Evolutionary conservation across 805 yeast genomes (phyloP).

Genomic region (Barnettozyma populi): DNA sequence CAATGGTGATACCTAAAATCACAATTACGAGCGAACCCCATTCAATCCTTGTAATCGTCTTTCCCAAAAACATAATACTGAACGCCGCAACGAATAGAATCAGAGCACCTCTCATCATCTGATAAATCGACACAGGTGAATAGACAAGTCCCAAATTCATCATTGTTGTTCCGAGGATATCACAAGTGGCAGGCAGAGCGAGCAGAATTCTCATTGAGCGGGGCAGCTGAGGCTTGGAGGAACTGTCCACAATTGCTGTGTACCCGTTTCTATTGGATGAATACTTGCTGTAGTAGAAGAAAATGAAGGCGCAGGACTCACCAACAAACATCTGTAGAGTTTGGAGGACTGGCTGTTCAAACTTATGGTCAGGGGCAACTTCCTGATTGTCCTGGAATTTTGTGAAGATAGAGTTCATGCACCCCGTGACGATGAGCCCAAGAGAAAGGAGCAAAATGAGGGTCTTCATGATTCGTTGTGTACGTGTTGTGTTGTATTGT

Average conservation of each 20-base stretch:
- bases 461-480: conserved; percentile 10
- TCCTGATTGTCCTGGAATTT: conserved; percentile 75
- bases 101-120: conserved; percentile 79
- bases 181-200: conserved; percentile 65
- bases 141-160: conserved; percentile 70
- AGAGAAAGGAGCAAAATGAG: conserved; percentile 16
- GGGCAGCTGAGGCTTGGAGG: conserved; percentile 17
- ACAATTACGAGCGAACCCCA: conserved; percentile 67
- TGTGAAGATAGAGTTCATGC: conserved; percentile 67
- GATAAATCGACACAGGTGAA: conserved; percentile 76
- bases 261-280: conserved; percentile 2
- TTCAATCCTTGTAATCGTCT: conserved; percentile 51
- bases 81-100: conserved; percentile 72
- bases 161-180: conserved; percentile 66
- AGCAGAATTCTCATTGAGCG: conserved; percentile 30
- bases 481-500: neutral
- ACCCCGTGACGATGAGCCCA: conserved; percentile 65
- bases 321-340: conserved; percentile 80
- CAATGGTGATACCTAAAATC: conserved; percentile 62
- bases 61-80: conserved; percentile 56
- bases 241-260: conserved; percentile 1
- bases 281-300: conserved; percentile 29
- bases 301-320: conserved; percentile 47
- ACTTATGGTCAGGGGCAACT: conserved; percentile 44
- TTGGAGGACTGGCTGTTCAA: conserved; percentile 77